A percentile compares a stretch with the other conserved stretches of the same genome.
Conservation (phyloP, 768 basidiomycete genomes). For the Tylopilus felleus region DNA sequence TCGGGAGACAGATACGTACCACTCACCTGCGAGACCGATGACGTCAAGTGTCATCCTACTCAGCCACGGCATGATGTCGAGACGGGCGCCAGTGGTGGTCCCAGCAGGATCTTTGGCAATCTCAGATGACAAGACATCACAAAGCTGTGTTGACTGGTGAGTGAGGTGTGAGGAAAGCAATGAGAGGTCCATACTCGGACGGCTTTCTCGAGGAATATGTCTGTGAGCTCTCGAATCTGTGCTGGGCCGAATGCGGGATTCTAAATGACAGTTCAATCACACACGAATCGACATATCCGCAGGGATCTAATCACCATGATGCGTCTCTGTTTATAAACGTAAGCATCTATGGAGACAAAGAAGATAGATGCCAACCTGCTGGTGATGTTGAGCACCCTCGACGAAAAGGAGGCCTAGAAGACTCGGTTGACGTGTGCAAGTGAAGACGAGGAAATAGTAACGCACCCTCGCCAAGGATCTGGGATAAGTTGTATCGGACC, state of each 20-base stretch:
- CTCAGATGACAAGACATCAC: slow-evolving; percentile 42
- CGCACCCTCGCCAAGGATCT: slow-evolving; percentile 3
- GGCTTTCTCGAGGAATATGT: slow-evolving; percentile 56
- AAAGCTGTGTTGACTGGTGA: slow-evolving; percentile 29
- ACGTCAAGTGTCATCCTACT: slow-evolving; percentile 37
- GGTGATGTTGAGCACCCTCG: slow-evolving; percentile 38
- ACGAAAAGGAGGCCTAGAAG: slow-evolving; percentile 46
- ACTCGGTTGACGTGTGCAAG: neutral
- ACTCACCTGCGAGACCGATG: slow-evolving; percentile 38
- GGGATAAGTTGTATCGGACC: neutral
- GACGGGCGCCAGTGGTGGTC: slow-evolving; percentile 5
- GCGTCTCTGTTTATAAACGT: slow-evolving; percentile 9
- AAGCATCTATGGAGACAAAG: no score
- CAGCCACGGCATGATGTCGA: slow-evolving; percentile 34
- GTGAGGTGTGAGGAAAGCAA: neutral
- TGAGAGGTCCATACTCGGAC: slow-evolving; percentile 36
- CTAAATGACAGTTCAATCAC: slow-evolving; percentile 25
- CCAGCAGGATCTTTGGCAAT: slow-evolving; percentile 24
- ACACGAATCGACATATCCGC: no score
- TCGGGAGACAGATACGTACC: no score
- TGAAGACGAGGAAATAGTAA: neutral
- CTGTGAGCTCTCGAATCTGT: slow-evolving; percentile 57
- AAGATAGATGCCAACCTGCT: slow-evolving; percentile 30
- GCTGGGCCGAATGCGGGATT: slow-evolving; percentile 64
- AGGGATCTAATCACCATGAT: slow-evolving; percentile 33